Evolutionary conservation across 129 eudicot genomes (phyloP).

Genomic region (Calendula officinalis): DNA sequence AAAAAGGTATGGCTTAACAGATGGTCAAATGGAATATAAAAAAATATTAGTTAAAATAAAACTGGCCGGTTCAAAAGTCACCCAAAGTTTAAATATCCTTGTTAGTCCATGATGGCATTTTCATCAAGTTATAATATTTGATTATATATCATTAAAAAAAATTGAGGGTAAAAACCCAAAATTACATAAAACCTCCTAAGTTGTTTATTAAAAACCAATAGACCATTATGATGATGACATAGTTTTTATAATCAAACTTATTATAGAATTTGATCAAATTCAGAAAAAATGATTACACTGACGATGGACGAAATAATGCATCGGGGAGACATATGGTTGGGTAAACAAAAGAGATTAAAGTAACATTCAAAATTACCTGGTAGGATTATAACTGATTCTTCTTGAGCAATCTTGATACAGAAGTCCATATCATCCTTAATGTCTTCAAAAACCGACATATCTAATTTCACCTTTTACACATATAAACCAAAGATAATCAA

Average conservation of each 20-base stretch:
- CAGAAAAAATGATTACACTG: too few relatives aligned
- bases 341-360: not conserved
- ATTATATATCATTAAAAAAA: too few relatives aligned
- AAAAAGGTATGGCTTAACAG: too few relatives aligned
- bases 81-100: too few relatives aligned
- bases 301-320: too few relatives aligned
- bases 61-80: not conserved
- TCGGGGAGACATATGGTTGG: too few relatives aligned
- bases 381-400: constrained; percentile 75
- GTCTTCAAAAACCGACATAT: constrained; percentile 52
- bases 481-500: not conserved
- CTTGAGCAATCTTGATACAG: constrained; percentile 66
- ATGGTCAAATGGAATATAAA: not conserved
- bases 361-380: constrained; percentile 54
- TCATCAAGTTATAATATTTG: too few relatives aligned
- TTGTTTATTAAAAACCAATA: not conserved
- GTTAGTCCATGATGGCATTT: too few relatives aligned
- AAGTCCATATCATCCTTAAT: constrained; percentile 82
- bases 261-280: too few relatives aligned
- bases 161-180: not conserved
- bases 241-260: not conserved
- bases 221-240: not conserved
- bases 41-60: not conserved
- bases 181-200: not conserved
- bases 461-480: constrained; percentile 57